A percentile compares a stretch with the other conserved stretches of the same genome.
Evolutionary conservation across 176 grass and related monocot genomes (phyloP).

Genomic region (Zoysia japonica): DNA sequence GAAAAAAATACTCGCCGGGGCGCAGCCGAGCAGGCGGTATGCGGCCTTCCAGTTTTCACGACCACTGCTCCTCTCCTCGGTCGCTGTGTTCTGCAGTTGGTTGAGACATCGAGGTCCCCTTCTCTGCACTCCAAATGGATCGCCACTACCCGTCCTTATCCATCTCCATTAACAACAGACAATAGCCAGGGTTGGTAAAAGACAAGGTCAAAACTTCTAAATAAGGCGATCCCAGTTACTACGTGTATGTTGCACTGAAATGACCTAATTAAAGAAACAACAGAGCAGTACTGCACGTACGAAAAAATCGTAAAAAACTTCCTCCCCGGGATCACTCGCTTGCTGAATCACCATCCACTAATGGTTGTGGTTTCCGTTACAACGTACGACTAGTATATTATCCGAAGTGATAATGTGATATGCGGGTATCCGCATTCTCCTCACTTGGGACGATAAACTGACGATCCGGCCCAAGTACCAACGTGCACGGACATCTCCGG

Average conservation of each 20-base stretch:
- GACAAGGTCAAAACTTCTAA: background rate
- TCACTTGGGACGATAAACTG: too few relatives aligned
- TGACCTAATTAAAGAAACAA: background rate
- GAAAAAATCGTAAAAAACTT: background rate
- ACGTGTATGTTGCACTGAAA: background rate
- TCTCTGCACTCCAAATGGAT: background rate
- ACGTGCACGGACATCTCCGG: too few relatives aligned
- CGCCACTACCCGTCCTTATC: background rate
- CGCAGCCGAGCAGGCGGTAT: background rate
- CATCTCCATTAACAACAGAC: background rate
- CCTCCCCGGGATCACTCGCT: background rate
- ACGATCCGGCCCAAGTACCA: too few relatives aligned
- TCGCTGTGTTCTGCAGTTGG: background rate
- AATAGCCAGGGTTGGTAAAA: background rate
- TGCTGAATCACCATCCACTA: background rate
- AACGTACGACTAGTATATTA: background rate
- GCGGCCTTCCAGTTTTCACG: background rate
- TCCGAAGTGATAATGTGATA: slow-evolving; percentile 1
- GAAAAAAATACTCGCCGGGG: background rate
- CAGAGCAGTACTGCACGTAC: background rate
- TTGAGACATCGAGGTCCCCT: background rate
- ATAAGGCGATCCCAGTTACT: background rate
- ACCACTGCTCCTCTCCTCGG: background rate
- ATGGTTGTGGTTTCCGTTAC: background rate
- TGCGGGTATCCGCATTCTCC: background rate